These are phyloP conservation scores for Alternaria novae-zelandiae DNA, from an alignment of 2,329 filamentous ascomycete species.

Conservation along the genomic window DNA sequence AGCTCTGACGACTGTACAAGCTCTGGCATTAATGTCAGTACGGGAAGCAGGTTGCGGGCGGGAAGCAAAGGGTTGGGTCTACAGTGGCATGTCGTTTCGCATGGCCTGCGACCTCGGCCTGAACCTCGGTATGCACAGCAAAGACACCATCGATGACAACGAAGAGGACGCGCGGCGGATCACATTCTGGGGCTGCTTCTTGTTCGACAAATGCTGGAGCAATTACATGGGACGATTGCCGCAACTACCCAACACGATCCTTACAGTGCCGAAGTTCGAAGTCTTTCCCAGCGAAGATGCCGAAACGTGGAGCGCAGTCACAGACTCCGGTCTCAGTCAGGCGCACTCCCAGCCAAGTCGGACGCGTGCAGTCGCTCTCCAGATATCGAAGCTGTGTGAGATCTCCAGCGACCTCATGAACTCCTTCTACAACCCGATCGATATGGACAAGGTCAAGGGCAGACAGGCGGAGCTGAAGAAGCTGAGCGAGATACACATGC, in stretches of 20 bases:
- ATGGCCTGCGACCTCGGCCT: constrained; percentile 96
- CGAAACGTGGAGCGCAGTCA: constrained; percentile 85
- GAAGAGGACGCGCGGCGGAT: constrained; percentile 89
- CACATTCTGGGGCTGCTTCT: constrained; percentile 96
- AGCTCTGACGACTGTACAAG: constrained; percentile 87
- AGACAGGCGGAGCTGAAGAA: constrained; percentile 90
- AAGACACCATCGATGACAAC: constrained; percentile 70
- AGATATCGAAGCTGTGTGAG: constrained; percentile 84
- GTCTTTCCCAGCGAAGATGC: constrained; percentile 90
- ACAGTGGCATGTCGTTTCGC: constrained; percentile 96
- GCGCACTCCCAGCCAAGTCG: constrained; percentile 79
- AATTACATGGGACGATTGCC: constrained; percentile 94
- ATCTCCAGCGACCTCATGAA: constrained; percentile 90
- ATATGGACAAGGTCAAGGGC: constrained; percentile 66
- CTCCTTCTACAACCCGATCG: constrained; percentile 86
- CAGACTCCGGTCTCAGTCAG: constrained; percentile 78
- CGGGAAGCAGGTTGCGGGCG: constrained; percentile 92
- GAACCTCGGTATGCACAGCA: constrained; percentile 72
- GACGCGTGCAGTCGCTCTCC: constrained; percentile 73
- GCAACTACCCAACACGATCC: constrained; percentile 78
- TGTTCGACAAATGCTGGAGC: constrained; percentile 99
- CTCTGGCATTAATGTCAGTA: constrained; percentile 92
- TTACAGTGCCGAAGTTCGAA: constrained; percentile 86
- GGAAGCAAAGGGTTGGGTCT: constrained; percentile 97
- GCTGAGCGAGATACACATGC: constrained; percentile 86